These are phyloP conservation scores for Lentinus brumalis DNA, from an alignment of 768 basidiomycete species.

Conservation along the genomic window DNA sequence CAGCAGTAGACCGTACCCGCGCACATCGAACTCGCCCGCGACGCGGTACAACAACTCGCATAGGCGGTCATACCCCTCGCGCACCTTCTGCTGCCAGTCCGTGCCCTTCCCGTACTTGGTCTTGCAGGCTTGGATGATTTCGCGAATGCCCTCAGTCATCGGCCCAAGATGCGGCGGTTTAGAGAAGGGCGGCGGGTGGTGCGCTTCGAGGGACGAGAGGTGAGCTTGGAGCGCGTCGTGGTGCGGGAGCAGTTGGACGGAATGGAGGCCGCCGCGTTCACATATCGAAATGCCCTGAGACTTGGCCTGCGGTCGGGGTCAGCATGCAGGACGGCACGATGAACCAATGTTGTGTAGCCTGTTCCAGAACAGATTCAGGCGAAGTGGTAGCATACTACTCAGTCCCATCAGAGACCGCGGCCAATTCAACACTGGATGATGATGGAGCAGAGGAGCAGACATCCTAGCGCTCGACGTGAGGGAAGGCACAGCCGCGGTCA, in stretches of 20 bases:
- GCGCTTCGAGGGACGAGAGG: slow-evolving; percentile 59
- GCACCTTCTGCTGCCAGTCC: slow-evolving; percentile 63
- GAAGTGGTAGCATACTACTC: too few species aligned
- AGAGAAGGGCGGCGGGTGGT: slow-evolving; percentile 56
- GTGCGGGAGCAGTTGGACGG: slow-evolving; percentile 62
- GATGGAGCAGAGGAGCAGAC: too few species aligned
- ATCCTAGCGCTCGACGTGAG: too few species aligned
- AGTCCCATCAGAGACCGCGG: too few species aligned
- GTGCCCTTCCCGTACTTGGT: slow-evolving; percentile 49
- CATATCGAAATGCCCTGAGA: slow-evolving; percentile 72
- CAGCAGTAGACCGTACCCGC: slow-evolving; percentile 69
- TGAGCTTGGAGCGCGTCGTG: slow-evolving; percentile 62
- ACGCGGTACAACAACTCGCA: slow-evolving; percentile 70
- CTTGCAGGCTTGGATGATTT: slow-evolving; percentile 67
- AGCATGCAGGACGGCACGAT: neutral
- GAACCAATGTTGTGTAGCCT: too few species aligned
- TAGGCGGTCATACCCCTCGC: slow-evolving; percentile 64
- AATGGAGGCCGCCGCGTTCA: slow-evolving; percentile 64
- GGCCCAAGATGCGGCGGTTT: slow-evolving; percentile 70
- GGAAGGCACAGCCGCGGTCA: neutral
- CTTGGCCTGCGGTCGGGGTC: slow-evolving; percentile 48
- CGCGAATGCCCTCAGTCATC: slow-evolving; percentile 56
- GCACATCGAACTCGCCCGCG: slow-evolving; percentile 69
- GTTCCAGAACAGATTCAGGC: too few species aligned
- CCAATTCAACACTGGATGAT: too few species aligned